A percentile compares a stretch with the other conserved stretches of the same genome.
Conservation (phyloP, 495 filamentous ascomycete genomes). For the Letharia lupina region DNA sequence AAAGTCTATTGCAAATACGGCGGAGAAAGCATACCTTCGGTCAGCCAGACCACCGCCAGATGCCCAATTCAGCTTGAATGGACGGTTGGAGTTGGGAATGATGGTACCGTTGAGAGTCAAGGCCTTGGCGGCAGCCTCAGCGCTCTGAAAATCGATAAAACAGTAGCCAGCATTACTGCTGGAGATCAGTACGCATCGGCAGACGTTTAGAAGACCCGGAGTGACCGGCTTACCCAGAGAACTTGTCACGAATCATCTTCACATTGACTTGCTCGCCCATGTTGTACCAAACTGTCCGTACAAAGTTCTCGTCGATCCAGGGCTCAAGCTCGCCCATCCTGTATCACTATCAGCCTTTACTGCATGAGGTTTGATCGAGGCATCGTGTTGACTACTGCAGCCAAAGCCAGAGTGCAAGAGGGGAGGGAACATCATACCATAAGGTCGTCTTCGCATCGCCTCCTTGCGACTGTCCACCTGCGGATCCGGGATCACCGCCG, state of each 20-base stretch:
- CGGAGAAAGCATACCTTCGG: conserved; percentile 54
- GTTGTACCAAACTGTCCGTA: conserved; percentile 85
- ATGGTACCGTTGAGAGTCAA: conserved; percentile 78
- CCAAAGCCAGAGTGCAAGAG: neutral
- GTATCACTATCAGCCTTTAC: conserved; percentile 18
- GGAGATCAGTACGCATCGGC: conserved; percentile 32
- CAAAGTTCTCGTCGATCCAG: conserved; percentile 99
- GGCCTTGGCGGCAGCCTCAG: conserved; percentile 84
- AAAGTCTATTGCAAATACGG: neutral
- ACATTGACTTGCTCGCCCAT: conserved; percentile 93
- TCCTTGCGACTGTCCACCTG: conserved; percentile 46
- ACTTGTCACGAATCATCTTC: conserved; percentile 99
- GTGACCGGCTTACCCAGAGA: conserved; percentile 72
- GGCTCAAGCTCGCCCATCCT: conserved; percentile 99
- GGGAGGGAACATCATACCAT: conserved; percentile 48
- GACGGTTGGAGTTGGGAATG: conserved; percentile 88
- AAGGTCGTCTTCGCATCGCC: conserved; percentile 71
- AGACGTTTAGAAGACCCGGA: conserved; percentile 21
- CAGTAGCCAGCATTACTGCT: conserved; percentile 96
- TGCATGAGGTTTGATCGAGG: neutral
- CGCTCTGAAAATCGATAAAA: conserved; percentile 85
- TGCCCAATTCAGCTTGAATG: conserved; percentile 99
- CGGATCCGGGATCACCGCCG: conserved; percentile 43
- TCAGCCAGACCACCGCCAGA: conserved; percentile 93
- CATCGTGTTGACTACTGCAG: neutral